These are phyloP conservation scores for Russula compacta DNA, from an alignment of 768 basidiomycete genomes.

Conservation along the genomic window DNA sequence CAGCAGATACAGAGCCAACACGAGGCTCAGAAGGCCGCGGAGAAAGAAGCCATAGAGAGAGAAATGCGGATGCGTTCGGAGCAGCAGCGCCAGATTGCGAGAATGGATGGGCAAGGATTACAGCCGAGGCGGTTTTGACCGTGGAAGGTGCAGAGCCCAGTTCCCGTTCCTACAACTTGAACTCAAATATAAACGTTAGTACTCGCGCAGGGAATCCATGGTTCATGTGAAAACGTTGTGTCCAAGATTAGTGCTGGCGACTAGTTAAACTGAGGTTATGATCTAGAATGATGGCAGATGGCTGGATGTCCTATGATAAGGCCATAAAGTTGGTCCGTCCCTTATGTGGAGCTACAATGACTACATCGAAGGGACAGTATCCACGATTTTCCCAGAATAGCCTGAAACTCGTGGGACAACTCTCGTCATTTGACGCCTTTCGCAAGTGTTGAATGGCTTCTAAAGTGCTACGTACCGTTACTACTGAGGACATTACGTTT, in stretches of 20 bases:
- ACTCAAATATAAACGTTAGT: neutral
- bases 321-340: no score
- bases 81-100: conserved; percentile 1
- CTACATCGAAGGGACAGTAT: no score
- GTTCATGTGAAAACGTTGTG: neutral
- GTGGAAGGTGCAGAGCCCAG: neutral
- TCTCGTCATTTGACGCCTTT: conserved; percentile 52
- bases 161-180: neutral
- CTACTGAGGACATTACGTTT: neutral
- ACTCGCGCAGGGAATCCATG: neutral
- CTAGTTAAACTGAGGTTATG: no score
- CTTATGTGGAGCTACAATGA: no score
- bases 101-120: conserved; percentile 8
- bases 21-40: conserved; percentile 5
- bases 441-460: conserved; percentile 22
- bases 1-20: conserved; percentile 1
- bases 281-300: no score
- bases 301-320: no score
- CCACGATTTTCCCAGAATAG: no score
- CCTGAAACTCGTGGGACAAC: conserved; percentile 12
- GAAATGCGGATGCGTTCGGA: conserved; percentile 1
- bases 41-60: conserved; percentile 7
- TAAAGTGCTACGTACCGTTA: neutral
- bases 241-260: no score
- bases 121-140: conserved; percentile 4